Conservation (phyloP, 768 basidiomycete species). For the Rhodotorula babjevae region DNA sequence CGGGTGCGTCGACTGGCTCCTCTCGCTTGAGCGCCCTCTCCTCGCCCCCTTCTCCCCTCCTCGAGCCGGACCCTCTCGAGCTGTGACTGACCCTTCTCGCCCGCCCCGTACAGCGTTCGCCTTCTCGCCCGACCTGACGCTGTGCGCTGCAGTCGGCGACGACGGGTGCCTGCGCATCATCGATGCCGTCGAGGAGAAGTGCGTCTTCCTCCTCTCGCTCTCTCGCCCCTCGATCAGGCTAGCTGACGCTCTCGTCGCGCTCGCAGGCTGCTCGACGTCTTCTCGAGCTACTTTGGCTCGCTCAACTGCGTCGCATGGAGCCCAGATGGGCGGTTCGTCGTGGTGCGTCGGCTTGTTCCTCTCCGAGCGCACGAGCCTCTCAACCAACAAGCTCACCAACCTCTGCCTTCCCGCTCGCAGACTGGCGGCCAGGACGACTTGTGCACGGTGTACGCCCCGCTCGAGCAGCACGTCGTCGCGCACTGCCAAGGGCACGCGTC, state of each 20-base stretch:
- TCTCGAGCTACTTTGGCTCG: conserved; percentile 89
- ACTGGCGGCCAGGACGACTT: conserved; percentile 97
- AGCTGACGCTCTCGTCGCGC: conserved; percentile 5
- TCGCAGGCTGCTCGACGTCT: conserved; percentile 80
- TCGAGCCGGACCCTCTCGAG: no score
- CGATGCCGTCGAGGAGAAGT: conserved; percentile 82
- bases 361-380: background rate
- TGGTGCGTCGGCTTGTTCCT: no score
- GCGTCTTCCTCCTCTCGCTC: conserved; percentile 43
- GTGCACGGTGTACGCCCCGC: conserved; percentile 86
- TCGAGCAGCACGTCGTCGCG: conserved; percentile 89
- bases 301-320: conserved; percentile 90
- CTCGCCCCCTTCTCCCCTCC: no score
- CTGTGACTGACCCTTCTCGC: background rate
- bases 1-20: conserved; percentile 54
- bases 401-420: conserved; percentile 48
- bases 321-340: conserved; percentile 86
- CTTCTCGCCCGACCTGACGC: conserved; percentile 88
- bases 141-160: conserved; percentile 82
- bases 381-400: background rate
- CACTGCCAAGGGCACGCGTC: conserved; percentile 96
- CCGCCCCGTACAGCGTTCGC: conserved; percentile 63
- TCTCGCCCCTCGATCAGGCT: background rate
- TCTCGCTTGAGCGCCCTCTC: background rate
- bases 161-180: conserved; percentile 88